Evolutionary conservation across 2,329 filamentous ascomycete species (phyloP), one percentile per base, ranked within the genome.

Genomic region (Pyricularia sp.): DNA sequence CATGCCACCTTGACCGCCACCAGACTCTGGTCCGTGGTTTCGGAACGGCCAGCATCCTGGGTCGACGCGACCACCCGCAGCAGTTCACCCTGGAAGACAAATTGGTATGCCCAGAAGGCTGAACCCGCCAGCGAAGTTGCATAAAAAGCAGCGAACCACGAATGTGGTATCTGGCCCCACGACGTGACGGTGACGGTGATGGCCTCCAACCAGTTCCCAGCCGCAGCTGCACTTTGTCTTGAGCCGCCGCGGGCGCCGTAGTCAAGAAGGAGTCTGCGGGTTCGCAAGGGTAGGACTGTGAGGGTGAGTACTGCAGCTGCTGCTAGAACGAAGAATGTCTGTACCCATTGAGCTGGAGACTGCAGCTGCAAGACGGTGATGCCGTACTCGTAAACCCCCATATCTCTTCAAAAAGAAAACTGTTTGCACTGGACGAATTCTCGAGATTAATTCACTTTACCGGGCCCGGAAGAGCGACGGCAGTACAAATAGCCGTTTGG

Each of bases 111-210:
- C 91, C 93, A 97, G 73, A 93, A 89, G 4, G 85, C 71, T 0
- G 90, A 93, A 66, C 84, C 86, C 1, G 78, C 72, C 4, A 92
- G 77, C 3, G 90, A 93, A 44, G 86, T 74, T 64, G 89, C 72
- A 74, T 99, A 97, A 77, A 96, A 97, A 70, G 94, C 89, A 59
- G 82, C 83, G 75, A 97, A 97, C 44, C 19, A 70, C 24, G 24
- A 55, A 22, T 44, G 33, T 62, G 26, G 24, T 30, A 65, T 63
- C 55, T 63, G 65, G 7, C 77, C 76, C 60, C 76, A 68, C 1
- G 77, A 75, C 4, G 78, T 76, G 66, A 78, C 57, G 64, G 70
- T 69, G 64, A 71, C 69, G 55, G 79, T 64, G 33, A 75, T 55
- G 5, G 65, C 68, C 62, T 72, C 65, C 24, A 77, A 63, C 28